A percentile compares a stretch with the other conserved stretches of the same genome.
These are phyloP conservation scores for Saccharomycopsis phalli DNA, from an alignment of 1,139 yeast species.

Conservation along the genomic window DNA sequence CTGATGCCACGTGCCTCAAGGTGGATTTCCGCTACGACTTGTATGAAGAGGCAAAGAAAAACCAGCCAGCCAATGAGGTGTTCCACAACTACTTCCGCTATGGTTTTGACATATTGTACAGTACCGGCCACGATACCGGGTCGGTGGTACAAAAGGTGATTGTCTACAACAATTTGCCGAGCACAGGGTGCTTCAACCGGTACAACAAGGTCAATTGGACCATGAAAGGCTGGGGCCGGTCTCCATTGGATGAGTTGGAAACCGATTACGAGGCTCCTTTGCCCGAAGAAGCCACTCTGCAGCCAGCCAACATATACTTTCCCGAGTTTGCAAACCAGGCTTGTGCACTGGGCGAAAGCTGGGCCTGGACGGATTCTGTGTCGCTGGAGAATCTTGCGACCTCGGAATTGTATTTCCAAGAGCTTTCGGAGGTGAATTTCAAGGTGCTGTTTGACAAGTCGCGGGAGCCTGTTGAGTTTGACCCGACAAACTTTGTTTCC, in stretches of 20 bases:
- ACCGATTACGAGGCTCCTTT: too few species aligned
- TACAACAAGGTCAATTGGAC: slow-evolving; percentile 40
- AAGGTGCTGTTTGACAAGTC: slow-evolving; percentile 33
- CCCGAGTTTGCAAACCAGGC: slow-evolving; percentile 1
- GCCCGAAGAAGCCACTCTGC: not conserved
- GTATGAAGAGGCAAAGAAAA: too few species aligned
- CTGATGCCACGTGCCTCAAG: slow-evolving; percentile 39
- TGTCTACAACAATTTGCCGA: slow-evolving; percentile 37
- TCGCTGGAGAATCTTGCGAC: slow-evolving; percentile 9
- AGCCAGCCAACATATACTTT: slow-evolving; percentile 3
- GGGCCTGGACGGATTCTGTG: slow-evolving; percentile 8
- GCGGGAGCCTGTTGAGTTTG: not conserved
- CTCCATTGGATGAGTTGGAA: not conserved
- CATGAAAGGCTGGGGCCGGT: slow-evolving; percentile 21
- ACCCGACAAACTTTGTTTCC: slow-evolving; percentile 14
- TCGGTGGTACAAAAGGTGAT: slow-evolving; percentile 30
- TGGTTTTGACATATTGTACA: slow-evolving; percentile 38
- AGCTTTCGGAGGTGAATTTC: slow-evolving; percentile 27
- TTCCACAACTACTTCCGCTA: slow-evolving; percentile 39
- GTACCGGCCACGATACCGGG: slow-evolving; percentile 26
- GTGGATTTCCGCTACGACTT: slow-evolving; percentile 37
- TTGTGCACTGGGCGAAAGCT: not conserved
- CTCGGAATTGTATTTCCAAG: slow-evolving; percentile 29
- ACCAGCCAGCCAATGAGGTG: slow-evolving; percentile 27
- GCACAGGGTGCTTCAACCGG: slow-evolving; percentile 34